phyloP scores from a whole-genome alignment of 2,329 filamentous ascomycete genomes.

The Stachybotrys chartarum region DNA sequence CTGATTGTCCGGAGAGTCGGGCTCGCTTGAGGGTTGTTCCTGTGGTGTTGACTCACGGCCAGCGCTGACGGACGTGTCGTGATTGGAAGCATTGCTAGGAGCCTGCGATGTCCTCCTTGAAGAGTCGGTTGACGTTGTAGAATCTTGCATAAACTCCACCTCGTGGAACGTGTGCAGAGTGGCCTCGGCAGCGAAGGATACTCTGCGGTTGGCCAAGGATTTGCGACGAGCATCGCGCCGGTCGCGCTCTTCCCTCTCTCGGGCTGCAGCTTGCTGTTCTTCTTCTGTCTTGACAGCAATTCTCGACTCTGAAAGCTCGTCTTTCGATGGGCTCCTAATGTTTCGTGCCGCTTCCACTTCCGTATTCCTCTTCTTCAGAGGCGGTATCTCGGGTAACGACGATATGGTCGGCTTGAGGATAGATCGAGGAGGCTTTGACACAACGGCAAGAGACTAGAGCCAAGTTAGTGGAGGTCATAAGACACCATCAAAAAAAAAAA shows the following conservation, averaged over 20 bases:
- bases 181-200: conserved; percentile 95
- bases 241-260: conserved; percentile 64
- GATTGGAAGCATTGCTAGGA: conserved; percentile 19
- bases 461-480: conserved; percentile 9
- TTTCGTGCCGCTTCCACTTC: conserved; percentile 8
- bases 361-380: conserved; percentile 39
- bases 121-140: conserved; percentile 71
- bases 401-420: conserved; percentile 78
- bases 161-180: conserved; percentile 97
- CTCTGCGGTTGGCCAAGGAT: conserved; percentile 84
- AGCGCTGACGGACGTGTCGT: conserved; percentile 27
- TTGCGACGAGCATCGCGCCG: conserved; percentile 85
- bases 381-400: conserved; percentile 57
- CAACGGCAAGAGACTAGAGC: conserved; percentile 47
- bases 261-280: conserved; percentile 61
- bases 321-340: conserved; percentile 6
- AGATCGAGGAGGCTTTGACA: conserved; percentile 50
- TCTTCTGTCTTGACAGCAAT: conserved; percentile 63
- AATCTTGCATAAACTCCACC: conserved; percentile 81
- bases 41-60: conserved; percentile 51
- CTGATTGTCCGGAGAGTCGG: conserved; percentile 58
- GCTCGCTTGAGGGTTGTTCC: conserved; percentile 50
- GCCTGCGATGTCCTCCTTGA: conserved; percentile 65
- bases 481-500: not conserved
- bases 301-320: conserved; percentile 38